phyloP scores from a whole-genome alignment of 345 rosid species.

The Boechera retrofracta region DNA sequence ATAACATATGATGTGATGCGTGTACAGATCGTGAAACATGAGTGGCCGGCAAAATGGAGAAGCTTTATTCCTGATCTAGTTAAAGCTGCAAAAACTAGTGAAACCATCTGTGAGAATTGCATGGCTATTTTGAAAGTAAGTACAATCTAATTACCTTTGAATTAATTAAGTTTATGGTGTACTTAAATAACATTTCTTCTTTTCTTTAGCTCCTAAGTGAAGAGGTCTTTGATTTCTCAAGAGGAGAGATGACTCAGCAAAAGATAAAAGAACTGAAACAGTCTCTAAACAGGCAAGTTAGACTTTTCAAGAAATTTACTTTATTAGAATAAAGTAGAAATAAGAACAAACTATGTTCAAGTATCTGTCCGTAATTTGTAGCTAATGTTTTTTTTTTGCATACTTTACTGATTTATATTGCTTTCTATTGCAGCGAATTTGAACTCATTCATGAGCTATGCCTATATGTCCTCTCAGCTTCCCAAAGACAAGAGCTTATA shows the following conservation, averaged over 20 bases:
- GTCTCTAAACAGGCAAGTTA: constrained; percentile 78
- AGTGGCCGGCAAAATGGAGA: constrained; percentile 96
- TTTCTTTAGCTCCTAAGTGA: constrained; percentile 84
- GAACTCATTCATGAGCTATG: constrained; percentile 96
- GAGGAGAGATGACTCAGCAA: constrained; percentile 95
- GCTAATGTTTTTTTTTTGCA: constrained; percentile 16
- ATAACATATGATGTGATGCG: constrained; percentile 22
- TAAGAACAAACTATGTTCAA: constrained; percentile 7
- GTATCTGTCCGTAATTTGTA: constrained; percentile 7
- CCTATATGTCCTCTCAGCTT: constrained; percentile 91
- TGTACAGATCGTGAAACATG: constrained; percentile 89
- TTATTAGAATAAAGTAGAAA: not conserved
- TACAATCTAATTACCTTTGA: constrained; percentile 14
- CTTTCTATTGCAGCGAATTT: constrained; percentile 80
- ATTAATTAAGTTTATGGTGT: not conserved
- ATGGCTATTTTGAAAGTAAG: constrained; percentile 92
- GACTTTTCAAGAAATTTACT: constrained; percentile 25
- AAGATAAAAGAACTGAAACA: constrained; percentile 93
- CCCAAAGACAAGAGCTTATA: constrained; percentile 89
- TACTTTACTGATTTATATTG: constrained; percentile 16
- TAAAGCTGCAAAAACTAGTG: constrained; percentile 95
- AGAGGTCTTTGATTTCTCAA: constrained; percentile 99
- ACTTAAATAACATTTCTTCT: constrained; percentile 27
- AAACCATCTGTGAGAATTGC: constrained; percentile 98
- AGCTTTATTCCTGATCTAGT: constrained; percentile 98